phyloP scores from a whole-genome alignment of 306 rosid genomes.

The Hippophae tibetana region DNA sequence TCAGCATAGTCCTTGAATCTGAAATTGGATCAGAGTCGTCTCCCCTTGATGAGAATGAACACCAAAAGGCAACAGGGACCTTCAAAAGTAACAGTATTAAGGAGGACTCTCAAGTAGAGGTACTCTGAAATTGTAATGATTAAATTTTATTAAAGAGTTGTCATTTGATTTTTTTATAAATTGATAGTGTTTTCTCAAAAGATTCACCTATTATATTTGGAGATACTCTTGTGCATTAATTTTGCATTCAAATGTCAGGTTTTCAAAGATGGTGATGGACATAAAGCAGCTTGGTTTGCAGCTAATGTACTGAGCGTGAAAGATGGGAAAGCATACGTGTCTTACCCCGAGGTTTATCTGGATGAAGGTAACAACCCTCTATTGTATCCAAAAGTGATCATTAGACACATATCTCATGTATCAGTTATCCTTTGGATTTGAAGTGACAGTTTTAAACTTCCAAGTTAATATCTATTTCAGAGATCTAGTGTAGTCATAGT shows the following conservation, averaged over 20 bases:
- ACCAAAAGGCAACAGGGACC: constrained; percentile 27
- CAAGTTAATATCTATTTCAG: too few species aligned
- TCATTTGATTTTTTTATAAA: too few species aligned
- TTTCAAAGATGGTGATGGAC: constrained; percentile 67
- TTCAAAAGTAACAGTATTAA: constrained; percentile 33
- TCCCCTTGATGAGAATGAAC: constrained; percentile 22
- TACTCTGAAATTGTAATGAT: constrained; percentile 17
- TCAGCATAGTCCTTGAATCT: constrained; percentile 45
- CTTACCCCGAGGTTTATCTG: constrained; percentile 58
- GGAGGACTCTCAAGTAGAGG: constrained; percentile 92
- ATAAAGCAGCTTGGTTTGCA: constrained; percentile 73
- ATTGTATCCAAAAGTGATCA: neutral
- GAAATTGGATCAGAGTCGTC: constrained; percentile 33
- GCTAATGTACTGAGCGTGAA: constrained; percentile 70
- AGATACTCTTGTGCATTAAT: too few species aligned
- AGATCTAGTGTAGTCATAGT: too few species aligned
- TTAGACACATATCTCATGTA: constrained; percentile 1
- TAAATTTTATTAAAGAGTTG: too few species aligned
- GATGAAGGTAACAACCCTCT: constrained; percentile 50
- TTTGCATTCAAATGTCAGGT: constrained; percentile 43
- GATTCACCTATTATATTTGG: too few species aligned
- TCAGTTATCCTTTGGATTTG: neutral
- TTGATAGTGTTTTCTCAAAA: too few species aligned
- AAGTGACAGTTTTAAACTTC: neutral
- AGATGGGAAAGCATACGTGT: constrained; percentile 68